These are phyloP conservation scores for Lachnellula hyalina DNA, from an alignment of 2,329 filamentous ascomycete species.

Conservation along the genomic window DNA sequence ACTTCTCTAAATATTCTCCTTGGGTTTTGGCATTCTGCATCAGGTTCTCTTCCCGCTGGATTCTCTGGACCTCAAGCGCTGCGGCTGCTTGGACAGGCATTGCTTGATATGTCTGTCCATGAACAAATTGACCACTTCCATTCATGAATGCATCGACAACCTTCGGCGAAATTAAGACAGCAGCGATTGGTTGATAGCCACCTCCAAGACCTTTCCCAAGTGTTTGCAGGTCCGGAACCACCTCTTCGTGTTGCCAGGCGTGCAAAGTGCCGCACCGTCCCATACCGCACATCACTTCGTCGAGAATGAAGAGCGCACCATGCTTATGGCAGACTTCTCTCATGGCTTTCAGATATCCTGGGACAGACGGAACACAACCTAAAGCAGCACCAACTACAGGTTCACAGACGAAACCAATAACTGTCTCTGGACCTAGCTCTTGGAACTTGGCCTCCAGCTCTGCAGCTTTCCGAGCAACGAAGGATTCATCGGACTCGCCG, in stretches of 20 bases:
- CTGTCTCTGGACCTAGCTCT: conserved; percentile 53
- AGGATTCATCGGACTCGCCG: conserved; percentile 47
- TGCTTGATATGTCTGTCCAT: conserved; percentile 51
- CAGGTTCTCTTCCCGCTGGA: conserved; percentile 52
- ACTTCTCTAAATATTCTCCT: conserved; percentile 43
- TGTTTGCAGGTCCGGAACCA: conserved; percentile 59
- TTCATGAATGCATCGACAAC: conserved; percentile 40
- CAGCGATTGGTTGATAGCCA: conserved; percentile 58
- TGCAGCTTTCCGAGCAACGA: conserved; percentile 51
- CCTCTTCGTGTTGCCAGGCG: conserved; percentile 48
- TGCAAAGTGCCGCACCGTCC: conserved; percentile 49
- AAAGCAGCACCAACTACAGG: conserved; percentile 64
- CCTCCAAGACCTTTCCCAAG: conserved; percentile 62
- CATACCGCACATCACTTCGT: conserved; percentile 64
- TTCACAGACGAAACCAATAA: conserved; percentile 63
- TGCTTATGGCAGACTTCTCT: conserved; percentile 63
- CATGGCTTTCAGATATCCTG: conserved; percentile 66
- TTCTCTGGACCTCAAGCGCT: conserved; percentile 56
- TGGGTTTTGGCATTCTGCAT: conserved; percentile 52
- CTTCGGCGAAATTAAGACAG: conserved; percentile 48
- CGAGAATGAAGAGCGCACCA: conserved; percentile 69
- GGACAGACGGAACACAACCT: conserved; percentile 61
- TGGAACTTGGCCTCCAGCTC: conserved; percentile 61
- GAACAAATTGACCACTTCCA: conserved; percentile 28
- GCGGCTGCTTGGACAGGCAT: conserved; percentile 55